Conservation (phyloP, 2,329 filamentous ascomycete species). For the Fusarium subglutinans region DNA sequence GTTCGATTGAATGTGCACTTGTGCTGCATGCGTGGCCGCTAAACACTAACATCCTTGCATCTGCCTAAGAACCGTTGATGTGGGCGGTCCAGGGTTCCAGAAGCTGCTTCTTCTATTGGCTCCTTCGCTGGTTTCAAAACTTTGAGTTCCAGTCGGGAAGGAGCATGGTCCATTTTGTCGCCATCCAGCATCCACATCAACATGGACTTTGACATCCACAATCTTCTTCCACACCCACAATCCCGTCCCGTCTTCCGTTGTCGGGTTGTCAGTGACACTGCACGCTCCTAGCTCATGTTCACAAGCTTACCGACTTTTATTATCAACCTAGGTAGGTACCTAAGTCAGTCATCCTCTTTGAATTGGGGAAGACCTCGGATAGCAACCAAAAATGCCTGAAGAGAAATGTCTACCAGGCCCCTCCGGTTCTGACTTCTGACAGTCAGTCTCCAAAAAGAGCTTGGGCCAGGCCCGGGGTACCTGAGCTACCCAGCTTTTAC, state of each 20-base stretch:
- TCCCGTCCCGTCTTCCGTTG: not conserved
- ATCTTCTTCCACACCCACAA: not conserved
- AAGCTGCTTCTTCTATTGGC: constrained; percentile 16
- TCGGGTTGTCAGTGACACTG: not conserved
- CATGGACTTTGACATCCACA: constrained; percentile 13
- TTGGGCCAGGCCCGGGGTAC: constrained; percentile 23
- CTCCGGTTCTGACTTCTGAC: constrained; percentile 35
- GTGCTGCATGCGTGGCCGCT: constrained; percentile 22
- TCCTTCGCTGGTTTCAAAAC: constrained; percentile 32
- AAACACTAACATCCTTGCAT: constrained; percentile 24
- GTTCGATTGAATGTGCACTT: constrained; percentile 21
- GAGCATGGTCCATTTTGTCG: constrained; percentile 32
- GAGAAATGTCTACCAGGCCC: constrained; percentile 5
- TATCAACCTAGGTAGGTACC: not conserved
- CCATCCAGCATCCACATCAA: constrained; percentile 23
- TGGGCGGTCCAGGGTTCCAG: constrained; percentile 23
- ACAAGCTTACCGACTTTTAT: not conserved
- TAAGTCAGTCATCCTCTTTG: not conserved
- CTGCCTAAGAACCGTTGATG: constrained; percentile 33
- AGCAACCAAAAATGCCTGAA: not conserved
- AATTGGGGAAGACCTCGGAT: not conserved
- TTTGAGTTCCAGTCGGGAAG: constrained; percentile 35
- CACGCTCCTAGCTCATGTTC: not conserved
- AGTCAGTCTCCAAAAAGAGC: constrained; percentile 34
- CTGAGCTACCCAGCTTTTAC: constrained; percentile 18